A percentile compares a stretch with the other conserved stretches of the same genome.
These are phyloP conservation scores for Hymenoscyphus fraxineus DNA, from an alignment of 2,329 filamentous ascomycete species.

Conservation along the genomic window DNA sequence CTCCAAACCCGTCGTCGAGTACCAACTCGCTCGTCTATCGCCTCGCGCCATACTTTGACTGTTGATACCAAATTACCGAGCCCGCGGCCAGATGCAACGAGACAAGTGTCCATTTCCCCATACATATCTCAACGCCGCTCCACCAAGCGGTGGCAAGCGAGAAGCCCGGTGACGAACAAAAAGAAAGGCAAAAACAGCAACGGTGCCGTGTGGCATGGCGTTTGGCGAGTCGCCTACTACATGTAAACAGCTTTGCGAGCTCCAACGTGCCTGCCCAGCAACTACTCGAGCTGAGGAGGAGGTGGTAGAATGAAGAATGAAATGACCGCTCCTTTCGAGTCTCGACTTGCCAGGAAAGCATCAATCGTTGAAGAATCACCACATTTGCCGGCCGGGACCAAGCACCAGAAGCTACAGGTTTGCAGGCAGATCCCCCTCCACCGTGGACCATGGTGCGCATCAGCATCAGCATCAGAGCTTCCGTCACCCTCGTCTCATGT, in stretches of 20 bases:
- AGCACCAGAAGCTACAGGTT: conserved; percentile 20
- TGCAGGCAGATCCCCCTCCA: conserved; percentile 26
- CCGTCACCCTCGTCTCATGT: conserved; percentile 35
- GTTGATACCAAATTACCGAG: not conserved
- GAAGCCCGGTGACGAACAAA: not conserved
- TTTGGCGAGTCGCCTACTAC: not conserved
- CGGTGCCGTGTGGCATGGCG: not conserved
- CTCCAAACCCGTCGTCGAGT: conserved; percentile 9
- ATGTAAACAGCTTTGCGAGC: not conserved
- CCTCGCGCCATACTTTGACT: not conserved
- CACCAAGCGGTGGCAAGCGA: not conserved
- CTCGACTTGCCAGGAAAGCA: conserved; percentile 14
- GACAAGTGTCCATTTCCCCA: not conserved
- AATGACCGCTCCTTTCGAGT: conserved; percentile 9
- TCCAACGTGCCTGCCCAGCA: conserved; percentile 6
- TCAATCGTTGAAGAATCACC: conserved; percentile 13
- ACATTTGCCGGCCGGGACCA: conserved; percentile 24
- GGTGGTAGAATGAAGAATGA: not conserved
- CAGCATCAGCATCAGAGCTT: conserved; percentile 21
- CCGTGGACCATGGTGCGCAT: not conserved
- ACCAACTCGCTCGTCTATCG: conserved; percentile 13
- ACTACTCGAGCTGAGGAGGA: not conserved
- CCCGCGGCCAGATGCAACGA: not conserved
- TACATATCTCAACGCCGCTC: not conserved
- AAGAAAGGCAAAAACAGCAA: not conserved